Evolutionary conservation across 345 rosid genomes (phyloP), one percentile per base, ranked within the genome.

Genomic region (Clarkia xantiana): DNA sequence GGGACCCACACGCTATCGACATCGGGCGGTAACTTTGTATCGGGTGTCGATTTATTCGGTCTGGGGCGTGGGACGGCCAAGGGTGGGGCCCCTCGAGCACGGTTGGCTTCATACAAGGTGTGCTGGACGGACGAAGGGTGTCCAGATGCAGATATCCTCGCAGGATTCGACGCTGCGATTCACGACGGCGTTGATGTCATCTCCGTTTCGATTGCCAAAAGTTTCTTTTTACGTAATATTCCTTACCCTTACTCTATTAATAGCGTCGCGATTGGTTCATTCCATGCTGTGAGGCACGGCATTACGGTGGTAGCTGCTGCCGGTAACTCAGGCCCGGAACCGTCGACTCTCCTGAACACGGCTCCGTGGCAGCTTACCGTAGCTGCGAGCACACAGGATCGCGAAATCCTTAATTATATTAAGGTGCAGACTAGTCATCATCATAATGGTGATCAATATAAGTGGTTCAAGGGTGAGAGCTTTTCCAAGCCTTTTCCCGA

Each of bases 1-100:
- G 81, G 73, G 12, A 40, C 67, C 1, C 81, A 76, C 65, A 72
- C 81, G 3, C 44, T 76, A 14, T 70, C 78, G 1, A 70, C 78
- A 0, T 76, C 76, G 0, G 78, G 47, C 0, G 76, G 78, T 8
- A 61, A 48, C 45, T 76, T 58, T 18, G 74, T 67, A 11, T 48
- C 59, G 0, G 52, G 53, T 16, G 74, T 60, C 2, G 66, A 36
- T 45, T 38, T 76, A 12, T 53, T 42, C 9, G 68, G 70, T 0
- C 2, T 14, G 0, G 68, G 44, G 4, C 44, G 43, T 10, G 77
- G 73, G 19, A 69, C 73, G 0, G 69, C 68, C 0, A 67, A 64
- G 51, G 77, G 81, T 0, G 81, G 81, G 23, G 59, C 81, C 3
- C 81, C 81, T 0, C 54, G 38, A 22, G 72, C 80, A 29, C 70